These are phyloP conservation scores for Corchorus olitorius DNA, from an alignment of 345 rosid species.

Conservation along the genomic window DNA sequence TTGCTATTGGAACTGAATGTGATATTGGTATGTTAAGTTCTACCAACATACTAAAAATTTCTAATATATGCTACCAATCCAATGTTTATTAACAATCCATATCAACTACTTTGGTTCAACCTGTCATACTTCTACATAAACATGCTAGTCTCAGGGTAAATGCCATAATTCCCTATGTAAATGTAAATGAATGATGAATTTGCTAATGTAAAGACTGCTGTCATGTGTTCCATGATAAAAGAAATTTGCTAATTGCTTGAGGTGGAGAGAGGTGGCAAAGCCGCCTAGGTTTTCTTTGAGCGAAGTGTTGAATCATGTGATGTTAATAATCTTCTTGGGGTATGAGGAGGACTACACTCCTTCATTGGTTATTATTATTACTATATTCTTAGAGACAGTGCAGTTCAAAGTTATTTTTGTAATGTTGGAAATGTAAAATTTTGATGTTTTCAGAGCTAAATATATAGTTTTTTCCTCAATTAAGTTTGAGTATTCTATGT, in stretches of 20 bases:
- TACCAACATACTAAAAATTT: neutral
- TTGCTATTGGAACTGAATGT: conserved; percentile 72
- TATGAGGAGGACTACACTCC: neutral
- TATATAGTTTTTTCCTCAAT: neutral
- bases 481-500: neutral
- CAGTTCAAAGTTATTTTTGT: neutral
- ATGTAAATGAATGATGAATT: neutral
- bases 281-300: neutral
- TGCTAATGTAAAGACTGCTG: neutral
- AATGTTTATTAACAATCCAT: neutral
- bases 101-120: neutral
- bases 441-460: neutral
- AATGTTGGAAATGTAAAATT: neutral
- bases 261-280: neutral
- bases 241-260: neutral
- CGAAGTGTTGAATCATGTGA: neutral
- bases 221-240: neutral
- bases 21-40: conserved; percentile 52
- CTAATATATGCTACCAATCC: neutral
- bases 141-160: neutral
- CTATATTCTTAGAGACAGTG: neutral
- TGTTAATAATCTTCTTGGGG: neutral
- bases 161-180: neutral
- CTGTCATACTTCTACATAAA: neutral
- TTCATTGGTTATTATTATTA: neutral